These are phyloP conservation scores for Oemleria cerasiformis DNA, from an alignment of 306 rosid species.

Conservation along the genomic window DNA sequence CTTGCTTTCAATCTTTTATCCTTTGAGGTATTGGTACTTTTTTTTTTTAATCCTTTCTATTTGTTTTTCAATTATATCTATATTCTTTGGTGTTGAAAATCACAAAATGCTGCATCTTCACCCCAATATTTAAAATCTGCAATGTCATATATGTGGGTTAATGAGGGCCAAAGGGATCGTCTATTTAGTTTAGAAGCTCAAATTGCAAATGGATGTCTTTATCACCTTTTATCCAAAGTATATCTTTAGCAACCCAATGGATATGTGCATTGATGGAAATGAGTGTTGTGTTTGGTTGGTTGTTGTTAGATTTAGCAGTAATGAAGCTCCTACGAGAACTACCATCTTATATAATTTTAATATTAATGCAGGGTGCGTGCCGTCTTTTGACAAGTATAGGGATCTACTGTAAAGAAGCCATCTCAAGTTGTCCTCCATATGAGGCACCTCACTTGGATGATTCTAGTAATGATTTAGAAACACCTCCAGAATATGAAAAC, in stretches of 20 bases:
- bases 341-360: conserved; percentile 18
- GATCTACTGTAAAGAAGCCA: conserved; percentile 69
- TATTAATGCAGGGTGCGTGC: conserved; percentile 68
- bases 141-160: background rate
- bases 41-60: background rate
- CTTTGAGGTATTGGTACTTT: conserved; percentile 58
- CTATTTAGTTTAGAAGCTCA: background rate
- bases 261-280: background rate
- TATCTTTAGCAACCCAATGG: background rate
- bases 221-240: no score
- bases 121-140: background rate
- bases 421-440: conserved; percentile 54
- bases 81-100: background rate
- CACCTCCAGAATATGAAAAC: conserved; percentile 70
- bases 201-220: background rate
- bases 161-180: background rate
- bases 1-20: conserved; percentile 88
- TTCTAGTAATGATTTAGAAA: conserved; percentile 70
- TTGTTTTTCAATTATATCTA: background rate
- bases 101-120: background rate
- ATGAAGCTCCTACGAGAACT: background rate
- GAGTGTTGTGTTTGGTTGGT: background rate
- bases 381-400: conserved; percentile 79
- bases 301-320: background rate
- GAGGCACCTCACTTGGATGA: conserved; percentile 62